Evolutionary conservation across 441 rosid species (phyloP).

Genomic region (Breynia disticha): DNA sequence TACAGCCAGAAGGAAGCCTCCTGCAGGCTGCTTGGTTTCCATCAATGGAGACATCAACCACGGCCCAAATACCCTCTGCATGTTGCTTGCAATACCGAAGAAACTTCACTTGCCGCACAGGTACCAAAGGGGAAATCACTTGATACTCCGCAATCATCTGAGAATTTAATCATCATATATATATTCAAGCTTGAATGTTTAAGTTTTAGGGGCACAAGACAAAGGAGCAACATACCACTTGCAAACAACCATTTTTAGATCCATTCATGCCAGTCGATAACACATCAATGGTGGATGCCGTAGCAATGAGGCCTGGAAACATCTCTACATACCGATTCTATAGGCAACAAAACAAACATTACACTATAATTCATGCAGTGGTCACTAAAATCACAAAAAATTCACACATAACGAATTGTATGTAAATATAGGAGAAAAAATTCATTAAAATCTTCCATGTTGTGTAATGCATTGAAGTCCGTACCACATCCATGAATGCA

Average conservation of each 20-base stretch:
- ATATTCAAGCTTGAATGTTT: neutral
- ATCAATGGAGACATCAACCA: slow-evolving; percentile 73
- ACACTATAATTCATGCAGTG: too few species aligned
- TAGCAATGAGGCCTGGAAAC: slow-evolving; percentile 60
- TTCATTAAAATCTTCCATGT: too few species aligned
- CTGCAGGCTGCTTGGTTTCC: slow-evolving; percentile 32
- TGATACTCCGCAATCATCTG: slow-evolving; percentile 80
- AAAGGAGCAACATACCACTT: slow-evolving; percentile 35
- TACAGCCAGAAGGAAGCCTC: slow-evolving; percentile 88
- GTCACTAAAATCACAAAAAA: too few species aligned
- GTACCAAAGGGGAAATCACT: slow-evolving; percentile 72
- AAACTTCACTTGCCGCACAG: slow-evolving; percentile 61
- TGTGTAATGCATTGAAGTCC: neutral
- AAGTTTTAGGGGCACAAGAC: neutral
- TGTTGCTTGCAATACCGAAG: slow-evolving; percentile 78
- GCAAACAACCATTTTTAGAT: slow-evolving; percentile 55
- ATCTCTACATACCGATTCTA: slow-evolving; percentile 69
- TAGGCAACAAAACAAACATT: neutral
- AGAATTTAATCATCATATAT: neutral
- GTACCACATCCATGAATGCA: slow-evolving; percentile 72
- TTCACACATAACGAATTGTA: too few species aligned
- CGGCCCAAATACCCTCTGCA: slow-evolving; percentile 72
- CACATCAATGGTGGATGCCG: slow-evolving; percentile 46
- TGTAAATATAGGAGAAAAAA: too few species aligned
- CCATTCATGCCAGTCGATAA: slow-evolving; percentile 53